phyloP scores from a whole-genome alignment of 2,329 filamentous ascomycete genomes.

The Calonectria ilicicola region DNA sequence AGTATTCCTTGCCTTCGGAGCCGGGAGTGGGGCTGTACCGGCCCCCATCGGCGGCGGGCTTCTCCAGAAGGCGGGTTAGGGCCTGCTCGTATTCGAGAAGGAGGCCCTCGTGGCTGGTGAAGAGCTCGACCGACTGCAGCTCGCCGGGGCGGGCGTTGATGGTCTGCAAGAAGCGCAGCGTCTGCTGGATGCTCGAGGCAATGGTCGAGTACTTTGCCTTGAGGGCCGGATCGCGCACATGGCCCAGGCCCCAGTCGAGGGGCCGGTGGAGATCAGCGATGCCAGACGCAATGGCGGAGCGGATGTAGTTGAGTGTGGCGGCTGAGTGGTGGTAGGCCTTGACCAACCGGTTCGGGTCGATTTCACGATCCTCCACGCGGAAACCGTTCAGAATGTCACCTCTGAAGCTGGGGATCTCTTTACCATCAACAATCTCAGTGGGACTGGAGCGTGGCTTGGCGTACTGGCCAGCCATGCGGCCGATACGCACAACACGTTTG shows the following conservation, averaged over 20 bases:
- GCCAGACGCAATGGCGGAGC: constrained; percentile 84
- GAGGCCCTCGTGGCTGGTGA: constrained; percentile 94
- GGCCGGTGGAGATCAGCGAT: constrained; percentile 95
- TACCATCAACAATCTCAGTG: constrained; percentile 83
- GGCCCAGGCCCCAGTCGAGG: constrained; percentile 93
- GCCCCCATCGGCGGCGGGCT: constrained; percentile 60
- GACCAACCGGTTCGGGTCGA: constrained; percentile 87
- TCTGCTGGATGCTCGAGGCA: constrained; percentile 88
- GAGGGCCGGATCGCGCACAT: constrained; percentile 85
- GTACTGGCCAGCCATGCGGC: constrained; percentile 96
- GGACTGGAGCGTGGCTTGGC: constrained; percentile 94
- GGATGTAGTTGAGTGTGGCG: constrained; percentile 92
- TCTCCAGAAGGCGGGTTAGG: constrained; percentile 81
- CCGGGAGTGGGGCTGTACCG: constrained; percentile 55
- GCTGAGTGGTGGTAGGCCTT: constrained; percentile 96
- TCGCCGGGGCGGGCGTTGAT: constrained; percentile 88
- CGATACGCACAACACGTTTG: constrained; percentile 91
- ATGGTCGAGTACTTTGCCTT: constrained; percentile 89
- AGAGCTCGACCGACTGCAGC: constrained; percentile 92
- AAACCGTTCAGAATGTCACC: constrained; percentile 97
- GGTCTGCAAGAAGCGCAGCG: constrained; percentile 92
- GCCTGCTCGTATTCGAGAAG: constrained; percentile 94
- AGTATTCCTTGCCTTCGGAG: constrained; percentile 72
- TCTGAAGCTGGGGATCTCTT: constrained; percentile 88
- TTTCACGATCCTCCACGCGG: constrained; percentile 77